Base-by-base conservation (phyloP, 2,329 filamentous ascomycete genomes). In the Diaporthe citri region DNA sequence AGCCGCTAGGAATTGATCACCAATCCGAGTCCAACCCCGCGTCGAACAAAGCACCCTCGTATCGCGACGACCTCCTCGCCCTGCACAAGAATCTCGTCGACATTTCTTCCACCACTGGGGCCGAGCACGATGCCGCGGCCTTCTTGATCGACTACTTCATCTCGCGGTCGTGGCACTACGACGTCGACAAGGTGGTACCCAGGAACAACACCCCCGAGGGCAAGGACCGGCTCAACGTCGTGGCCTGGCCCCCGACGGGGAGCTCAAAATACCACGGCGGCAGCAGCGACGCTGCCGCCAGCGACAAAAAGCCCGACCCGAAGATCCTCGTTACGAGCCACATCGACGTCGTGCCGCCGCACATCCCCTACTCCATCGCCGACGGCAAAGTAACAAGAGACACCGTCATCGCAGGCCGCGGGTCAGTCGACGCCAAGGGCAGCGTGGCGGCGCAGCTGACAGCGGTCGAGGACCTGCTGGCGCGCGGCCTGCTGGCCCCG, bases 301-400 rank as follows among this genome's bases (percentile, higher is more conserved):
- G 86, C 88, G 51, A 48, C 13, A 25, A 7, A 46, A 84, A 88
- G 13, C 89, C 92, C 2, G 88, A 88, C 46, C 86, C 76, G 7
- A 77, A 77, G 55, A 46, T 94, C 15, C 85, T 95, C n/a, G 83
- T 96, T 1, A 92, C 92, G 1, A 95, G 93, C 74, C 95, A 98
- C 82, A 96, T 97, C 79, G 96, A 98, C 80, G 90, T 90, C 2
- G 93, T 94, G 0, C 93, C 94, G 0, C 94, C 94, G 0, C 91
- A 90, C 81, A 93, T 94, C 75, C 92, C 92, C 0, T 95, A 95
- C 82, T 86, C 87, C 56, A 88, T 91, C 13, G 86, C 88, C 43
- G 84, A 87, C 52, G 87, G 87, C 10, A 80, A 81, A 22, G 80
- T 86, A 48, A 86, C 83, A 20, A 75, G 81, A 9, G 81, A 89